phyloP scores from a whole-genome alignment of 2,329 filamentous ascomycete species.

The Aspergillus brunneoviolaceus region DNA sequence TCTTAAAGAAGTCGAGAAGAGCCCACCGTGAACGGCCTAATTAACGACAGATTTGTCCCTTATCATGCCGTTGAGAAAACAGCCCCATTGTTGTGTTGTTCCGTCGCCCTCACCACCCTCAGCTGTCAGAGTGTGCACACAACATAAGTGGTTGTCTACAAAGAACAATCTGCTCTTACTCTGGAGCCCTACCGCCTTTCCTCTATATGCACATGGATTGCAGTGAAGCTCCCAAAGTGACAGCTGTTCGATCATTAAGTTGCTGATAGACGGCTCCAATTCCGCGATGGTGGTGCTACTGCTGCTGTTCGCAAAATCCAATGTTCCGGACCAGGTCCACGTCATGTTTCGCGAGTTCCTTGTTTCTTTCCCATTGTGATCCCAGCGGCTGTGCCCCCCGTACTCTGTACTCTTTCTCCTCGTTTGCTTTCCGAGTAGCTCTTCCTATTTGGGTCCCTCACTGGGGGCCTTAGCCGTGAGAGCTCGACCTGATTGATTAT shows the following conservation, averaged over 20 bases:
- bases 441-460: not conserved
- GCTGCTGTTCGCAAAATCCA: slow-evolving; percentile 1
- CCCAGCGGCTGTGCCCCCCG: slow-evolving; percentile 2
- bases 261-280: not conserved
- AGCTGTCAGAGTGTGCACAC: not conserved
- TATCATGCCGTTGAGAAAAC: not conserved
- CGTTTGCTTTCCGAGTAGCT: not conserved
- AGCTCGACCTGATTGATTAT: not conserved
- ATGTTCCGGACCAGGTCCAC: slow-evolving; percentile 6
- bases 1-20: too few relatives aligned
- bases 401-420: not conserved
- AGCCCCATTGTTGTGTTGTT: not conserved
- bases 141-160: not conserved
- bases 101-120: not conserved
- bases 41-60: not conserved
- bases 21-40: too few relatives aligned
- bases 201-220: too few relatives aligned
- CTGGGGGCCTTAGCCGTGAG: not conserved
- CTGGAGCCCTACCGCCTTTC: too few relatives aligned
- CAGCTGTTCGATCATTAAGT: not conserved
- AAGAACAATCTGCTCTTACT: not conserved
- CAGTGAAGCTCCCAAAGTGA: not conserved
- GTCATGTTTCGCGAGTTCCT: slow-evolving; percentile 8
- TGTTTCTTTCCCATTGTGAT: slow-evolving; percentile 5
- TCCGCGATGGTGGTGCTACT: too few relatives aligned